Percentiles rank a stretch among this genome's conserved stretches.
These are phyloP conservation scores for Zygosaccharomyces siamensis DNA, from an alignment of 805 yeast genomes.

Conservation along the genomic window DNA sequence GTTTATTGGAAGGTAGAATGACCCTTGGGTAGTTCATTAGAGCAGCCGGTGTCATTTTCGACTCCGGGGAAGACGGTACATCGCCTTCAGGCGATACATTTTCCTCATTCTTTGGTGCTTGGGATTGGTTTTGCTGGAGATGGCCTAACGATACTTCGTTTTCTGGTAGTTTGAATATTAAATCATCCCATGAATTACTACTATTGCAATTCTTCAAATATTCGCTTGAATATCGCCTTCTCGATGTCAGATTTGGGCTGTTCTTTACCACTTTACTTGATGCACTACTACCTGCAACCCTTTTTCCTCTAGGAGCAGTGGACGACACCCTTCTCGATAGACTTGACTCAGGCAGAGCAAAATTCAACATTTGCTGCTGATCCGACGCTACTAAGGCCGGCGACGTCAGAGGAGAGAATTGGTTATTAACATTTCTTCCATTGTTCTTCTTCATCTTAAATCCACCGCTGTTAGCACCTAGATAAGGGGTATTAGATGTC, in stretches of 20 bases:
- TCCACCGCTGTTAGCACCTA: constrained; percentile 32
- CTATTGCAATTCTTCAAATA: constrained; percentile 9
- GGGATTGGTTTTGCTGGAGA: background rate
- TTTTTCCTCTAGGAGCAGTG: constrained; percentile 4
- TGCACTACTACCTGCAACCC: constrained; percentile 17
- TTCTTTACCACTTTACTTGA: constrained; percentile 30
- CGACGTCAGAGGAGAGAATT: constrained; percentile 50
- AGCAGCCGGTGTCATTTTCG: constrained; percentile 17
- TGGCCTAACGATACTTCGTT: constrained; percentile 15
- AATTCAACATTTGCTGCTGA: constrained; percentile 19
- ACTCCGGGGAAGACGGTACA: constrained; percentile 10
- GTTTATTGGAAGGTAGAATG: constrained; percentile 24
- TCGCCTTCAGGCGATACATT: constrained; percentile 5
- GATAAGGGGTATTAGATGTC: constrained; percentile 35
- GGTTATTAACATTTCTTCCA: constrained; percentile 7
- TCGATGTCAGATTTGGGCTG: constrained; percentile 29
- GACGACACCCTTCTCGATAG: constrained; percentile 7
- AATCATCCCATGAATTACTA: constrained; percentile 26
- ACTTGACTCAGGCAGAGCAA: constrained; percentile 18
- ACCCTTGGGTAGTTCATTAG: constrained; percentile 28
- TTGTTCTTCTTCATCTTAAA: constrained; percentile 9
- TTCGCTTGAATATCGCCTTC: constrained; percentile 14
- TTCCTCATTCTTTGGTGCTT: constrained; percentile 7
- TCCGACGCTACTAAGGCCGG: constrained; percentile 55
- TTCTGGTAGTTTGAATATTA: constrained; percentile 28